Evolutionary conservation across 139 green algal genomes (phyloP).

Genomic region (Chlamydomonas schloesseri): DNA sequence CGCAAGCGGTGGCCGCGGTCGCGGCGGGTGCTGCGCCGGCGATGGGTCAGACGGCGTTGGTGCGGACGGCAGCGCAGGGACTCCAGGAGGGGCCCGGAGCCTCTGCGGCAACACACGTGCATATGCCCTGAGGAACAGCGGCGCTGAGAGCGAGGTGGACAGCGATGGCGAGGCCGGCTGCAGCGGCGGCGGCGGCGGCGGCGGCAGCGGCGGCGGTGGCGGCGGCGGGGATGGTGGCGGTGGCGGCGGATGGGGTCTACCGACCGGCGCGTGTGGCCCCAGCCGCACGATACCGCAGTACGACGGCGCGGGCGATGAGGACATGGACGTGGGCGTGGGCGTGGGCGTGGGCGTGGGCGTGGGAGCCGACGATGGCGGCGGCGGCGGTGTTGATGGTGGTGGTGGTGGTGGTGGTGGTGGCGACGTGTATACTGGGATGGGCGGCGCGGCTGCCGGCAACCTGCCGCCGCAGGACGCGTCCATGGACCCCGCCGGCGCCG

Average conservation of each 20-base stretch:
- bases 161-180: not conserved
- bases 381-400: not conserved
- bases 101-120: too few species aligned
- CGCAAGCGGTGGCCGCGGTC: too few species aligned
- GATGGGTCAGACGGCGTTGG: too few species aligned
- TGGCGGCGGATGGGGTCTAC: not conserved
- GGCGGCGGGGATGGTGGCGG: not conserved
- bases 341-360: not conserved
- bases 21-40: too few species aligned
- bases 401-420: not conserved
- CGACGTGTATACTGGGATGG: not conserved
- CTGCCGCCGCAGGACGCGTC: too few species aligned
- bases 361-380: not conserved
- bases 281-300: not conserved
- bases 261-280: not conserved
- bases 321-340: not conserved
- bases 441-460: not conserved
- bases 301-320: constrained; percentile 11
- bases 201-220: not conserved
- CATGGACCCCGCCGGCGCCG: not conserved
- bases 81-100: too few species aligned
- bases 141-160: not conserved
- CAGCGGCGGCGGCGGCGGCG: not conserved
- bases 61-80: not conserved
- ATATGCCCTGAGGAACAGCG: not conserved